Percentiles rank a stretch among this genome's conserved stretches.
Conservation (phyloP, 2,329 filamentous ascomycete genomes). For the Epichloe uncinata region DNA sequence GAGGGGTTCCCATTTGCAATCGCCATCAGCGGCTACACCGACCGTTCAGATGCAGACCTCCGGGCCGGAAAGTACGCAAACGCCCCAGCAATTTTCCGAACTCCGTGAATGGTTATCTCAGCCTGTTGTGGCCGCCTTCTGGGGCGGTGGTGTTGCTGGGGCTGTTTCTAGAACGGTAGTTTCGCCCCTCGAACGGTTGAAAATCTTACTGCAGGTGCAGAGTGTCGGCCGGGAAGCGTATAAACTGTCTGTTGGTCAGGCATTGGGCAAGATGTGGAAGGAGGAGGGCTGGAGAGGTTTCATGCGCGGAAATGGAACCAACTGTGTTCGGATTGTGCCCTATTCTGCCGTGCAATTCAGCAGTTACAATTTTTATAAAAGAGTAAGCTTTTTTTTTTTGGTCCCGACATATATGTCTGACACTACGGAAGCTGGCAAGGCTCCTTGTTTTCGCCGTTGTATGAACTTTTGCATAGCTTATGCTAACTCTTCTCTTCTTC, state of each 20-base stretch:
- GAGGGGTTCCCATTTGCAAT: slow-evolving; percentile 9
- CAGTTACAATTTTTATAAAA: slow-evolving; percentile 95
- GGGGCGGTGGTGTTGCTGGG: slow-evolving; percentile 85
- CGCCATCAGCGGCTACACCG: slow-evolving; percentile 3
- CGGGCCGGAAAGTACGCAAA: slow-evolving; percentile 13
- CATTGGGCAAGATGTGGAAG: slow-evolving; percentile 85
- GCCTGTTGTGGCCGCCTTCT: slow-evolving; percentile 80
- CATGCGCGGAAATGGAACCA: slow-evolving; percentile 95
- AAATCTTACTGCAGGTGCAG: slow-evolving; percentile 96
- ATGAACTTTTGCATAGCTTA: not conserved
- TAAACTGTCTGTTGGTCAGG: slow-evolving; percentile 80
- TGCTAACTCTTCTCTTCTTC: not conserved
- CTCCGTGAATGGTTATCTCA: slow-evolving; percentile 51
- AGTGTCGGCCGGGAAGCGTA: slow-evolving; percentile 84
- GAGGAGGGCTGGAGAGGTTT: slow-evolving; percentile 96
- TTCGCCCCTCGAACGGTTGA: slow-evolving; percentile 86
- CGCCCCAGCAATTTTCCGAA: slow-evolving; percentile 15
- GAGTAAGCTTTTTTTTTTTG: slow-evolving; percentile 38
- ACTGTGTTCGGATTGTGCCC: slow-evolving; percentile 94
- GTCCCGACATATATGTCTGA: not conserved
- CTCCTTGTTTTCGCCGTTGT: not conserved
- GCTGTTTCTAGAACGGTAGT: slow-evolving; percentile 97
- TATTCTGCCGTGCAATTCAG: slow-evolving; percentile 98
- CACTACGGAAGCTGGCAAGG: not conserved
- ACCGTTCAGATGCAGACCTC: slow-evolving; percentile 12